These are phyloP conservation scores for Cucurbita argyrosperma DNA, from an alignment of 306 rosid genomes.

Conservation along the genomic window DNA sequence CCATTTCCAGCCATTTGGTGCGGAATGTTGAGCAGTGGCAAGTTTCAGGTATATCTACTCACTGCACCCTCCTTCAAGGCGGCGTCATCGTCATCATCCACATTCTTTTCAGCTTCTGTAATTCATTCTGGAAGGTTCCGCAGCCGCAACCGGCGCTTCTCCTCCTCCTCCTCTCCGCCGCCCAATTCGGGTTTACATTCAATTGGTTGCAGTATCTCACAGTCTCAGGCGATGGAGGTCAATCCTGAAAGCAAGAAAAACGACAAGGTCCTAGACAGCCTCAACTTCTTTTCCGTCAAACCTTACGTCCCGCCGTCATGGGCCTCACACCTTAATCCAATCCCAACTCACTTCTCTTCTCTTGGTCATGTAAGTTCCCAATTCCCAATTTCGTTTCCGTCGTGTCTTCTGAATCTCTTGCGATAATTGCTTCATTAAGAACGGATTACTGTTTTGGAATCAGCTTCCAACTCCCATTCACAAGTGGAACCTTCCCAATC, in stretches of 20 bases:
- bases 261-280: background rate
- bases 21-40: no score
- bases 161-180: background rate
- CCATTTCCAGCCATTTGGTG: no score
- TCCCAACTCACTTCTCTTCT: constrained; percentile 56
- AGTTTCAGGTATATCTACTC: no score
- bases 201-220: background rate
- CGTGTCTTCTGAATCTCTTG: background rate
- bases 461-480: constrained; percentile 95
- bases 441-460: background rate
- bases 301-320: constrained; percentile 63
- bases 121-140: background rate
- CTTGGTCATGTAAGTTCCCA: constrained; percentile 46
- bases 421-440: background rate
- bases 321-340: constrained; percentile 66
- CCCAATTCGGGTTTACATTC: background rate
- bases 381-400: background rate
- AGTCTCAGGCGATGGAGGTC: constrained; percentile 15
- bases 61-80: no score
- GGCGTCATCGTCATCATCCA: no score
- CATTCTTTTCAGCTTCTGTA: background rate
- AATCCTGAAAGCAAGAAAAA: background rate
- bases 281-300: constrained; percentile 36
- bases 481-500: constrained; percentile 82
- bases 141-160: background rate